Conservation (phyloP, 768 basidiomycete genomes). For the Mycena galopus region DNA sequence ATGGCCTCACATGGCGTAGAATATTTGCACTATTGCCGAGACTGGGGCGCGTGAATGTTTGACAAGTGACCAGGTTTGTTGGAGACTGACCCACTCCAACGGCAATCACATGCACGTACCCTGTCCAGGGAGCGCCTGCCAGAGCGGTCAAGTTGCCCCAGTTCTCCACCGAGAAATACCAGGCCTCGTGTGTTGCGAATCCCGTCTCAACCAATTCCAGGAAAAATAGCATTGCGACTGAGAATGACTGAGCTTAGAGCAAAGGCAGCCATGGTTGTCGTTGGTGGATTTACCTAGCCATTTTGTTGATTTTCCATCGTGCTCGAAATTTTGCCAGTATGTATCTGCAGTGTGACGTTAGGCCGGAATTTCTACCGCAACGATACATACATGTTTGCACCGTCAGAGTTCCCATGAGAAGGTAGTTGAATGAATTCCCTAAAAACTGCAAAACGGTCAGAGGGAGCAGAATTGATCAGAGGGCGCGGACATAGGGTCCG, state of each 20-base stretch:
- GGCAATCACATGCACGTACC: slow-evolving; percentile 2
- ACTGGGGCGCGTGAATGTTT: slow-evolving; percentile 1
- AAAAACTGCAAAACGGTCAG: slow-evolving; percentile 4
- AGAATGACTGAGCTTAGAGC: background rate
- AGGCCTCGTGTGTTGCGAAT: slow-evolving; percentile 16
- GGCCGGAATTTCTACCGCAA: background rate
- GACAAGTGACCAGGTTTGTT: slow-evolving; percentile 9
- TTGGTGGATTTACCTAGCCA: slow-evolving; percentile 7
- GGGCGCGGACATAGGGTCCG: slow-evolving; percentile 11
- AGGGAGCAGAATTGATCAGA: slow-evolving; percentile 6
- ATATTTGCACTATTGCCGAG: slow-evolving; percentile 17
- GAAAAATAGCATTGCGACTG: slow-evolving; percentile 7
- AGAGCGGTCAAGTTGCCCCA: slow-evolving; percentile 7
- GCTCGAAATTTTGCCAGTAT: slow-evolving; percentile 8
- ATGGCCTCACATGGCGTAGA: slow-evolving; percentile 16
- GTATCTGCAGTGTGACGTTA: slow-evolving; percentile 5
- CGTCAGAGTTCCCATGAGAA: slow-evolving; percentile 3
- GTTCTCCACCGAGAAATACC: slow-evolving; percentile 14
- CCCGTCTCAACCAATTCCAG: slow-evolving; percentile 8
- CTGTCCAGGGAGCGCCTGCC: background rate
- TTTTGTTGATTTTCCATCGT: slow-evolving; percentile 9
- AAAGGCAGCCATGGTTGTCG: background rate
- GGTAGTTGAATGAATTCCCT: slow-evolving; percentile 15
- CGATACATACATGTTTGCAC: slow-evolving; percentile 4
- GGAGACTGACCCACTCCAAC: slow-evolving; percentile 11